These are phyloP conservation scores for Hericium rajendrae DNA, from an alignment of 768 basidiomycete species.

Conservation along the genomic window DNA sequence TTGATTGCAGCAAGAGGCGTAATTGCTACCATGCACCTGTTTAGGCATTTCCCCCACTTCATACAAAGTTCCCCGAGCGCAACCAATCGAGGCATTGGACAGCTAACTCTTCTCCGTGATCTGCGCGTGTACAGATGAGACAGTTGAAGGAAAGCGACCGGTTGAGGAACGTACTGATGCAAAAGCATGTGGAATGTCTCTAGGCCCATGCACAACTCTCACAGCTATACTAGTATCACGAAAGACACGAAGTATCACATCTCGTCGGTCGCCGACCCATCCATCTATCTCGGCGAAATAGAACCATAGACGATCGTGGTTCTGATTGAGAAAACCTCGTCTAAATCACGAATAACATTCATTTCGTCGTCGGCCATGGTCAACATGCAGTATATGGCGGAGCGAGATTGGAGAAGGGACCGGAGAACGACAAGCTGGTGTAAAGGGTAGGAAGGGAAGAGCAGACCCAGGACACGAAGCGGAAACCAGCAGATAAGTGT, in stretches of 20 bases:
- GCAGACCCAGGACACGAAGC: conserved; percentile 29
- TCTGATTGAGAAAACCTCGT: conserved; percentile 31
- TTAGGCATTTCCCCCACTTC: neutral
- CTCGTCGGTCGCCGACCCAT: conserved; percentile 58
- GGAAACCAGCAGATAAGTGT: conserved; percentile 29
- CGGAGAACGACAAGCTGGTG: conserved; percentile 36
- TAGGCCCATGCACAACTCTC: conserved; percentile 34
- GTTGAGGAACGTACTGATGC: conserved; percentile 43
- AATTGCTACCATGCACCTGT: too few species aligned
- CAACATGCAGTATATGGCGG: conserved; percentile 42
- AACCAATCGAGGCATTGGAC: neutral
- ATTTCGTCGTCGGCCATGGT: conserved; percentile 65
- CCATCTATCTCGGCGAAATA: conserved; percentile 56
- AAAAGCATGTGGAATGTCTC: conserved; percentile 64
- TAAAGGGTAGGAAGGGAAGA: conserved; percentile 44
- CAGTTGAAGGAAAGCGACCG: neutral
- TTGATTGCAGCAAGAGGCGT: too few species aligned
- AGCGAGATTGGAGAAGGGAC: conserved; percentile 41
- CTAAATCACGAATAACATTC: conserved; percentile 44
- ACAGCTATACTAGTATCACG: conserved; percentile 26
- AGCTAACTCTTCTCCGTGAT: conserved; percentile 1
- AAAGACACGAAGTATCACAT: conserved; percentile 25
- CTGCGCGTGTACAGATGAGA: neutral
- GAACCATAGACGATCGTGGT: conserved; percentile 33
- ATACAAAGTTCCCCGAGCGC: neutral